phyloP scores from a whole-genome alignment of 1,284 basidiomycete genomes.

The Peniophora sp. region DNA sequence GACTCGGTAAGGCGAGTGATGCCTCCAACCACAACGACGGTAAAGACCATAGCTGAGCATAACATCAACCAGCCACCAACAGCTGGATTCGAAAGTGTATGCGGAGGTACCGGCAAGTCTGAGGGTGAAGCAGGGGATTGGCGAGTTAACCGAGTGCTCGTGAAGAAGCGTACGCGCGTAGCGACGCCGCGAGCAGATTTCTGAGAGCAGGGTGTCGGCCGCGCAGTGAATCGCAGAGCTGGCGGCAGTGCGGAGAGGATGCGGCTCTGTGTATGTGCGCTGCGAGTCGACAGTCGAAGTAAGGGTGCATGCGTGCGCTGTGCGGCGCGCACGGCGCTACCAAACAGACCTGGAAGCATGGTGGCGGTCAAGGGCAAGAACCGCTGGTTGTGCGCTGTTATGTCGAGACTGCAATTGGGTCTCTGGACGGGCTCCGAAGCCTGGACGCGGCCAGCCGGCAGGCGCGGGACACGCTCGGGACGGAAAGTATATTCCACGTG shows the following conservation, averaged over 20 bases:
- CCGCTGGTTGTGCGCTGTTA: background rate
- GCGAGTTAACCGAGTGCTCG: conserved; percentile 3
- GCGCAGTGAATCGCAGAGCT: background rate
- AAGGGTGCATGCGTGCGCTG: background rate
- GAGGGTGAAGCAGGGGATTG: conserved; percentile 20
- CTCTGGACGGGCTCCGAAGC: too few species aligned
- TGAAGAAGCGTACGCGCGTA: conserved; percentile 3
- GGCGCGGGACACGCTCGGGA: background rate
- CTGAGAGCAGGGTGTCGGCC: background rate
- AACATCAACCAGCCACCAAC: conserved; percentile 81
- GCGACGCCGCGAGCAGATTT: background rate
- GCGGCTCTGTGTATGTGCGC: background rate
- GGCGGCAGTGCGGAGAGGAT: background rate
- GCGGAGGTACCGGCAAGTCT: conserved; percentile 19
- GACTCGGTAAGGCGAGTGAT: conserved; percentile 97
- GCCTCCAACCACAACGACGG: conserved; percentile 93
- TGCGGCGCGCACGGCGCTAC: background rate
- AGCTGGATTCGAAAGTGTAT: conserved; percentile 54
- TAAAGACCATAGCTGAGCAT: conserved; percentile 82
- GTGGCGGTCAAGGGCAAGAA: background rate
- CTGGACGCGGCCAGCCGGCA: background rate
- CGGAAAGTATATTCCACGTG: too few species aligned
- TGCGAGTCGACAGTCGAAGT: background rate
- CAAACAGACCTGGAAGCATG: conserved; percentile 1
- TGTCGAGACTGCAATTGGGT: too few species aligned